Conservation (phyloP, 2,329 filamentous ascomycete genomes). For the Botrytis fabae region DNA sequence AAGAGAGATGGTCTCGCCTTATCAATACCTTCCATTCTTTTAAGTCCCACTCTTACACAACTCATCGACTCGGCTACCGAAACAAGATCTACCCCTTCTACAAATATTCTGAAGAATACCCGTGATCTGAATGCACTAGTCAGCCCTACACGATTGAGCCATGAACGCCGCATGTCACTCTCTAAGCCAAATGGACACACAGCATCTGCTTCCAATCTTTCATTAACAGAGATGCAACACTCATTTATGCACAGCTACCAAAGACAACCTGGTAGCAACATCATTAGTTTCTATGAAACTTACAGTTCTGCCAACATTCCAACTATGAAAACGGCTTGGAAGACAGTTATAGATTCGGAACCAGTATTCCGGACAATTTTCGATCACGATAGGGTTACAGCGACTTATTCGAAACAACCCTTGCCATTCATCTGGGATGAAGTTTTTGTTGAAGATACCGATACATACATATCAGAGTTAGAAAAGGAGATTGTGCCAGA, state of each 20-base stretch:
- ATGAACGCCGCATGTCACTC: slow-evolving; percentile 11
- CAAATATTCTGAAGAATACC: slow-evolving; percentile 2
- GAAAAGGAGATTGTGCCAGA: background rate
- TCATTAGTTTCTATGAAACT: slow-evolving; percentile 33
- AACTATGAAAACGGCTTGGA: slow-evolving; percentile 37
- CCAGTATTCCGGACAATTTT: slow-evolving; percentile 34
- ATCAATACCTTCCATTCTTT: slow-evolving; percentile 20
- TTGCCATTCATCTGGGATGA: slow-evolving; percentile 12
- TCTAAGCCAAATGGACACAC: slow-evolving; percentile 2
- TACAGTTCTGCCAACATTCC: slow-evolving; percentile 29
- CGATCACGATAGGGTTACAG: slow-evolving; percentile 11
- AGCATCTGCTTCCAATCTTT: background rate
- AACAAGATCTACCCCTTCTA: background rate
- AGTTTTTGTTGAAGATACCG: background rate
- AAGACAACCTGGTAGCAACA: slow-evolving; percentile 31
- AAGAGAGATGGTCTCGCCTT: slow-evolving; percentile 39
- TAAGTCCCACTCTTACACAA: slow-evolving; percentile 4
- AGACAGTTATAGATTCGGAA: slow-evolving; percentile 34
- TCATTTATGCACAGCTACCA: slow-evolving; percentile 34
- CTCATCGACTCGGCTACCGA: slow-evolving; percentile 5
- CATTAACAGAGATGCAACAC: slow-evolving; percentile 35
- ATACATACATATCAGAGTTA: slow-evolving; percentile 5
- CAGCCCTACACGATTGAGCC: slow-evolving; percentile 4
- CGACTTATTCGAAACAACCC: slow-evolving; percentile 7
- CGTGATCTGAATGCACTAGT: slow-evolving; percentile 4